Evolutionary conservation across 1,284 basidiomycete genomes (phyloP).

Genomic region (Phylloporus gajari): DNA sequence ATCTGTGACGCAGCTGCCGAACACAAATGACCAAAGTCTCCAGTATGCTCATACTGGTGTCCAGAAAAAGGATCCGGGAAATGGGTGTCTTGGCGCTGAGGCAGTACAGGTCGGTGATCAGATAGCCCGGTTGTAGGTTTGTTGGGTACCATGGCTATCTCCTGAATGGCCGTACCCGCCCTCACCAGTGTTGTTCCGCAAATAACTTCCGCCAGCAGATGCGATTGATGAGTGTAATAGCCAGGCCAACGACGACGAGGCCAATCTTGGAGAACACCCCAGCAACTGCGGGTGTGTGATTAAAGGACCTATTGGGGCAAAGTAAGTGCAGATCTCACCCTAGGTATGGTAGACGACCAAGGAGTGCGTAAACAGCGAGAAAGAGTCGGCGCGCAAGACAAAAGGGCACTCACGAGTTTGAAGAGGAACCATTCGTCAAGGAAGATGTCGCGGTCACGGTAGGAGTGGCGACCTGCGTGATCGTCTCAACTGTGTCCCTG

Average conservation of each 20-base stretch:
- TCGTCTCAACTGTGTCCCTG: not conserved
- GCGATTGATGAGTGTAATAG: slow-evolving; percentile 60
- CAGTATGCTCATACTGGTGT: no score
- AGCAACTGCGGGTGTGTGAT: slow-evolving; percentile 75
- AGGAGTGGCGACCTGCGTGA: slow-evolving; percentile 23
- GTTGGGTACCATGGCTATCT: no score
- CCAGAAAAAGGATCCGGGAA: no score
- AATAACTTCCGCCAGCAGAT: no score
- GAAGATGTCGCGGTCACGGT: slow-evolving; percentile 1
- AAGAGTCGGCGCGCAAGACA: no score
- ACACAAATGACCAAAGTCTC: no score
- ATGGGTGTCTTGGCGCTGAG: no score
- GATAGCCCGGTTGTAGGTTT: no score
- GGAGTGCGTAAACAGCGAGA: not conserved
- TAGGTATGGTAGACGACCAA: not conserved
- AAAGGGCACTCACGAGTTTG: slow-evolving; percentile 38
- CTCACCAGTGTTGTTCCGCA: no score
- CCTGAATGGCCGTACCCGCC: no score
- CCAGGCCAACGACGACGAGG: slow-evolving; percentile 61
- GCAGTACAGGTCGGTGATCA: no score
- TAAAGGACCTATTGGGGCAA: slow-evolving; percentile 64
- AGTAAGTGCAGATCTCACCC: slow-evolving; percentile 18
- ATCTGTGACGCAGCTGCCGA: no score
- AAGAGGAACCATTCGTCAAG: slow-evolving; percentile 10
- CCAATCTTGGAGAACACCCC: slow-evolving; percentile 77